Base-by-base conservation (phyloP, 176 grass and related monocot species). In the Melocanna baccifera region DNA sequence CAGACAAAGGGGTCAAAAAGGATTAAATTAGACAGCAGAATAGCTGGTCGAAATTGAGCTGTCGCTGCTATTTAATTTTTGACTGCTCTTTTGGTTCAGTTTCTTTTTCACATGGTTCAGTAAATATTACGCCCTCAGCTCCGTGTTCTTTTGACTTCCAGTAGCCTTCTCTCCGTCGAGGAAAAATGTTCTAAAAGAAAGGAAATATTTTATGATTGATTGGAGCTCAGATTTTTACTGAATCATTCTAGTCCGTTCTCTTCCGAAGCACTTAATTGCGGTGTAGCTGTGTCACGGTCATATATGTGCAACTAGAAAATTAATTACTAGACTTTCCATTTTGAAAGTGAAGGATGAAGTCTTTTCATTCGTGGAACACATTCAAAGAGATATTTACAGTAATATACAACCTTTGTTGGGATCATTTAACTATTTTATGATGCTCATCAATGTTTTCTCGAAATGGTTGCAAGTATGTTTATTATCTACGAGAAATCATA, bases 21-120 rank as follows among this genome's bases (percentile, higher is more conserved):
- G 69, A 83, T 94, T 61, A 99, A 99, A 76, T 45, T 98, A 68
- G 97, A 99, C 75, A 96, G 62, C 87, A 85, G 88, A 79, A 96
- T 96, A 81, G 87, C 81, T 28, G 89, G 88, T 25, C 92, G 90
- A 67, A 88, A 88, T 67, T 92, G 75, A 90, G 63, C 64, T 48
- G 28, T 41, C 4, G 68, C 30, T 28, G 26, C 67, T 58, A 25
- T 78, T 74, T 77, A 28, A 70, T 46, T 87, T 86, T 90, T 86
- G 9, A 67, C 84, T 62, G 41, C 86, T 86, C 45, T 83, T 83
- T 86, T 92, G 85, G 13, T 86, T 78, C 50, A 57, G 9, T 85
- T 28, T 50, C 39, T 7, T 71, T 28, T 56, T 63, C 70, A 18
- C 22, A 15, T 29, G 50, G 63, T 79, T 87, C 48, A 36, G 89